Evolutionary conservation across 192 early-diverging fungal genomes (phyloP), one percentile per base, ranked within the genome.

Genomic region (Blastocladiella britannica): DNA sequence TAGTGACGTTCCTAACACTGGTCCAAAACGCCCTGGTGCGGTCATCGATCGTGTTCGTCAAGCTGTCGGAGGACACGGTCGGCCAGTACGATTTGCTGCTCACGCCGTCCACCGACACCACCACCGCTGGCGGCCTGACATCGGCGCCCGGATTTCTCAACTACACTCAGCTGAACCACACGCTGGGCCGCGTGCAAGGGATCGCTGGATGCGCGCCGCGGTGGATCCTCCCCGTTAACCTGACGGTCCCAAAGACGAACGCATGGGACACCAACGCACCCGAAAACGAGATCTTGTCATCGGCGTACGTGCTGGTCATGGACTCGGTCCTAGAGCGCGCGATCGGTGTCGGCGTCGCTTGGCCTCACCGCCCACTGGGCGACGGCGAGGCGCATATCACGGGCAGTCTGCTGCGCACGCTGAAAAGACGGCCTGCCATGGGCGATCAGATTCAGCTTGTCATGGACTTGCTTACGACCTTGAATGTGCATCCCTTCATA

Each of bases 41-140:
- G 15, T 61, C 65, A 4, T 63, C 65, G 1, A 29, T 67, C 4
- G 24, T 67, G 5, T 61, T 67, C 28, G 23, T 63, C 52, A 63
- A 62, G 29, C 54, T 63, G 53, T 60, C 61, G 4, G 62, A 67
- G 52, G 65, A 67, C 29, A 60, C 62, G 55, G 65, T 15, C 7
- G 51, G 5, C 22, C 26, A 60, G 3, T 30, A 27, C 43, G 52
- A 20, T 54, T 28, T 22, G 65, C 58, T 66, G 24, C 30, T 67
- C n/a, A 31, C 65, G 24, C 65, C 65, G 4, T 12, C 47, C 26
- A 22, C 29, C 8, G 25, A 37, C 27, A 30, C 24, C 23, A 12
- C 26, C n/a, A n/a, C n/a, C n/a, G n/a, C n/a, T n/a, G n/a, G n/a
- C n/a, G n/a, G n/a, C n/a, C n/a, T n/a, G n/a, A n/a, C n/a, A 22